These are phyloP conservation scores for Platanus orientalis DNA, from an alignment of 164 flowering plant species.

Conservation along the genomic window DNA sequence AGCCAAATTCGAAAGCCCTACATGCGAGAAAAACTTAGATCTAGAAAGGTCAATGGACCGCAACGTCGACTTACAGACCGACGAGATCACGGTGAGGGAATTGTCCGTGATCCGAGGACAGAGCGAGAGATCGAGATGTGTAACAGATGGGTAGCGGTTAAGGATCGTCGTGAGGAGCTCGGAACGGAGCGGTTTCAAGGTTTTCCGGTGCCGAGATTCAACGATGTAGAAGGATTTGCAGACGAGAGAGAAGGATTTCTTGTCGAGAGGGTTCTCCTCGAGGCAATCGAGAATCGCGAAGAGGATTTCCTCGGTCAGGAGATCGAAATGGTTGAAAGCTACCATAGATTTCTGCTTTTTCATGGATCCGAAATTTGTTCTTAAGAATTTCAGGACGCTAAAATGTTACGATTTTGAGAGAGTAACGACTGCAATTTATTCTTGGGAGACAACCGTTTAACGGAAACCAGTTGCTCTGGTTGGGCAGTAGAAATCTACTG, in stretches of 20 bases:
- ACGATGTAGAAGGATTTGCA: conserved; percentile 39
- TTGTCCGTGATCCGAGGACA: conserved; percentile 61
- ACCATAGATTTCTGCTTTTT: conserved; percentile 26
- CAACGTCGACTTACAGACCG: conserved; percentile 23
- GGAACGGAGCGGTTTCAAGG: conserved; percentile 39
- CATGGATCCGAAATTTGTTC: conserved; percentile 12
- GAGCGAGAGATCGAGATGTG: conserved; percentile 55
- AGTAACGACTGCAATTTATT: not conserved
- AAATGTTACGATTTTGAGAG: not conserved
- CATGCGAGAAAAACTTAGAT: conserved; percentile 45
- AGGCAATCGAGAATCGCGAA: conserved; percentile 45
- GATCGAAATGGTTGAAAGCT: conserved; percentile 36
- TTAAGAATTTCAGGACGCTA: not conserved
- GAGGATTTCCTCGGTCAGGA: conserved; percentile 55
- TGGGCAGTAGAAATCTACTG: no score
- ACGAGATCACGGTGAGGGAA: conserved; percentile 38
- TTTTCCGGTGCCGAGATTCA: conserved; percentile 47
- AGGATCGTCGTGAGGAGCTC: conserved; percentile 37
- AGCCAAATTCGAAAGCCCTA: conserved; percentile 50
- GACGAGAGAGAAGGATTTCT: conserved; percentile 49
- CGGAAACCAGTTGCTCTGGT: not conserved
- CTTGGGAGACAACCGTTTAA: not conserved
- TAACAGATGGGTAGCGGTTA: conserved; percentile 43
- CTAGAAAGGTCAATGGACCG: conserved; percentile 58
- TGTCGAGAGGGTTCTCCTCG: conserved; percentile 27